These are phyloP conservation scores for Aspergillus intermedius DNA, from an alignment of 2,329 filamentous ascomycete species.

Conservation along the genomic window DNA sequence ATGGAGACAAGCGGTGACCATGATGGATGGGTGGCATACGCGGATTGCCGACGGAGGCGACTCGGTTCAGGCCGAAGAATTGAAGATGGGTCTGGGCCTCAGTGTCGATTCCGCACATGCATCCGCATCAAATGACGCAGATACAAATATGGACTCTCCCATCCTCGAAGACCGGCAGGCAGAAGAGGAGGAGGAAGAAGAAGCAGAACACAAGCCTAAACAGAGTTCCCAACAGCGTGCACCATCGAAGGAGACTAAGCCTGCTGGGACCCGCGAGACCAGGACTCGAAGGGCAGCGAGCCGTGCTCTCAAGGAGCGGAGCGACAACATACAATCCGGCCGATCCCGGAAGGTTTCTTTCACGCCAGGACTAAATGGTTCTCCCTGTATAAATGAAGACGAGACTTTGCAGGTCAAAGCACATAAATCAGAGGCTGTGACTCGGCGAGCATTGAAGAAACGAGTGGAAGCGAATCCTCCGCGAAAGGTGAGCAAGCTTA, in stretches of 20 bases:
- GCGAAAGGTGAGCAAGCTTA: constrained; percentile 21
- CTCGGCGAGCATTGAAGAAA: constrained; percentile 21
- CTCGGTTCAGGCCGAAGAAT: constrained; percentile 37
- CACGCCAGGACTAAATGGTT: constrained; percentile 25
- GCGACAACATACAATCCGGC: constrained; percentile 27
- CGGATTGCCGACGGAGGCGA: constrained; percentile 54
- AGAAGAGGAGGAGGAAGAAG: constrained; percentile 21
- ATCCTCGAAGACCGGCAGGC: constrained; percentile 27
- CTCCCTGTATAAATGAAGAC: constrained; percentile 21
- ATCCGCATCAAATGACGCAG: constrained; percentile 11
- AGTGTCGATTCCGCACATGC: constrained; percentile 21
- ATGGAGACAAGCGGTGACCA: constrained; percentile 80
- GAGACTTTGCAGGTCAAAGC: constrained; percentile 30
- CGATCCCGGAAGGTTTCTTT: constrained; percentile 34
- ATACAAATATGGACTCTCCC: constrained; percentile 21
- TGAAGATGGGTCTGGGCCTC: constrained; percentile 39
- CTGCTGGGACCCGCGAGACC: constrained; percentile 6
- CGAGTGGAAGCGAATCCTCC: constrained; percentile 22
- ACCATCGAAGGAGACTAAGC: constrained; percentile 2
- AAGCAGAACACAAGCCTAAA: constrained; percentile 9
- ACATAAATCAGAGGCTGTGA: constrained; percentile 25
- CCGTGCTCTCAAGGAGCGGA: constrained; percentile 31
- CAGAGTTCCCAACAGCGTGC: not conserved
- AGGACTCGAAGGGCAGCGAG: constrained; percentile 13
- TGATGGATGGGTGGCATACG: constrained; percentile 89